These are phyloP conservation scores for Candida boidinii DNA, from an alignment of 805 yeast genomes.

Conservation along the genomic window DNA sequence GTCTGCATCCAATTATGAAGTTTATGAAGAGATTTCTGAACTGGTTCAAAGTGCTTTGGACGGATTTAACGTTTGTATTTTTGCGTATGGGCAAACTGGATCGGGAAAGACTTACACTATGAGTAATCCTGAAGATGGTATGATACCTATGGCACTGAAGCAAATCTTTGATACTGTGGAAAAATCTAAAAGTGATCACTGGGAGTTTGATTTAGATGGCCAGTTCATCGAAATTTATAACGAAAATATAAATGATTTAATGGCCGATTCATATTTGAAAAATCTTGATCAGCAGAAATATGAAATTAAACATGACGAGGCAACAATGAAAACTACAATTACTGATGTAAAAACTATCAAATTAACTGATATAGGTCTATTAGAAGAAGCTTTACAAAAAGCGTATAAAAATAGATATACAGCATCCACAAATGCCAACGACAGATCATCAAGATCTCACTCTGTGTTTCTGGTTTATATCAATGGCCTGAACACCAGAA, in stretches of 20 bases:
- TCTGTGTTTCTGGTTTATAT: slow-evolving; percentile 64
- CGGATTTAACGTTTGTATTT: slow-evolving; percentile 87
- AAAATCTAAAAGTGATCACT: slow-evolving; percentile 42
- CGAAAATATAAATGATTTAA: slow-evolving; percentile 67
- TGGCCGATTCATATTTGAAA: slow-evolving; percentile 23
- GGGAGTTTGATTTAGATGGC: slow-evolving; percentile 57
- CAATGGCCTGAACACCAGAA: slow-evolving; percentile 40
- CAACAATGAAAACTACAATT: slow-evolving; percentile 43
- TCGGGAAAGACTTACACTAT: slow-evolving; percentile 93
- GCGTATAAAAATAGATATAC: slow-evolving; percentile 64
- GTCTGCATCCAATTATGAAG: slow-evolving; percentile 42
- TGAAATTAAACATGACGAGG: slow-evolving; percentile 67
- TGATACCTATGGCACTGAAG: slow-evolving; percentile 68
- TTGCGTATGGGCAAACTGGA: slow-evolving; percentile 96
- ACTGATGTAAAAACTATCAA: slow-evolving; percentile 46
- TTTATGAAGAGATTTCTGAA: slow-evolving; percentile 82
- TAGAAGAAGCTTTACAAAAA: slow-evolving; percentile 43
- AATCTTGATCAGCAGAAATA: slow-evolving; percentile 28
- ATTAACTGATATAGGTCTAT: slow-evolving; percentile 26
- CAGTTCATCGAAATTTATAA: slow-evolving; percentile 88
- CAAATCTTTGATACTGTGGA: slow-evolving; percentile 58
- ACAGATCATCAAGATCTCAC: slow-evolving; percentile 87
- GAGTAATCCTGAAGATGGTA: slow-evolving; percentile 64
- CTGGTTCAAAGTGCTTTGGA: slow-evolving; percentile 78
- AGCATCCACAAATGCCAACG: slow-evolving; percentile 75